These are phyloP conservation scores for Fusarium chuoi DNA, from an alignment of 2,329 filamentous ascomycete genomes.

Conservation along the genomic window DNA sequence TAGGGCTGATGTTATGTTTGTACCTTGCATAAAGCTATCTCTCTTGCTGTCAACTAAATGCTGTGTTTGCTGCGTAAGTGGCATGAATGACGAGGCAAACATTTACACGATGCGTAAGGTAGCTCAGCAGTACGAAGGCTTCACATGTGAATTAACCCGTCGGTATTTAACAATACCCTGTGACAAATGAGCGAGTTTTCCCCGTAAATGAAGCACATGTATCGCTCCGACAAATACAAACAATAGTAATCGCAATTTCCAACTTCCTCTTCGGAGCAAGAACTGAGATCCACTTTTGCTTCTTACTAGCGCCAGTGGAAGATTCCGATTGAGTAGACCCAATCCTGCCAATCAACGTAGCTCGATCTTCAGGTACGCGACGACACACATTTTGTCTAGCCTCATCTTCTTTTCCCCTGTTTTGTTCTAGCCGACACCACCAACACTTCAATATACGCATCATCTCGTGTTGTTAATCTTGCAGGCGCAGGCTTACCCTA, in stretches of 20 bases:
- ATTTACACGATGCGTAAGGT: neutral
- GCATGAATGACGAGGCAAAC: neutral
- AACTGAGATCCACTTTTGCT: neutral
- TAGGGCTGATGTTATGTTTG: slow-evolving; percentile 3
- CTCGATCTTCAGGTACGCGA: neutral
- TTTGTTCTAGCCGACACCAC: neutral
- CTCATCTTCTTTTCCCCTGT: neutral
- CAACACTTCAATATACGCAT: neutral
- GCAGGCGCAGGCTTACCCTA: neutral
- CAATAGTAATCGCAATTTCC: neutral
- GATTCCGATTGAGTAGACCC: neutral
- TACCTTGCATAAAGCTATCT: neutral
- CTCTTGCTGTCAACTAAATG: neutral
- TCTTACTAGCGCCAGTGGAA: neutral
- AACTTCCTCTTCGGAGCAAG: neutral
- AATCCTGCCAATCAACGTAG: neutral
- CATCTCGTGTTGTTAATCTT: neutral
- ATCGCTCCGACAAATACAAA: neutral
- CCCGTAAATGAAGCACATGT: neutral
- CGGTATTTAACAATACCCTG: no score
- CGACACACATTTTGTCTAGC: neutral
- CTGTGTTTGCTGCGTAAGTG: neutral
- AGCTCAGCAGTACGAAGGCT: no score
- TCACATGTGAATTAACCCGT: no score
- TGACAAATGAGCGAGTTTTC: neutral